A percentile compares a stretch with the other conserved stretches of the same genome.
phyloP scores from a whole-genome alignment of 768 basidiomycete species.

The Hysterangium stoloniferum region DNA sequence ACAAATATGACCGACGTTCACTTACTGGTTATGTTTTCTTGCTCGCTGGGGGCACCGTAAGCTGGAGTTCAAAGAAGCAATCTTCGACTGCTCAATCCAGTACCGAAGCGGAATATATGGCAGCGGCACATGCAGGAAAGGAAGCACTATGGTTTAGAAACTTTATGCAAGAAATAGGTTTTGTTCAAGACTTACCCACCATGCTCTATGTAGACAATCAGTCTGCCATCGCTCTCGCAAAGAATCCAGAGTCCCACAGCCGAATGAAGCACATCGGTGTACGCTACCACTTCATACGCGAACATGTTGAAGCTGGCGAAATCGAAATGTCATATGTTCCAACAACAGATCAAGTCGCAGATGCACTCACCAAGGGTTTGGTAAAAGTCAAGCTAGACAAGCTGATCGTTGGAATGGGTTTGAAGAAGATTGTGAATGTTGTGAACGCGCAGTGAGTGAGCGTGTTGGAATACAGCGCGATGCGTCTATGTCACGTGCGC shows the following conservation, averaged over 20 bases:
- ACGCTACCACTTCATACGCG: constrained; percentile 30
- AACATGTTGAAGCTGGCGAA: constrained; percentile 22
- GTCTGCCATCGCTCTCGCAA: constrained; percentile 26
- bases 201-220: constrained; percentile 29
- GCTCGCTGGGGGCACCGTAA: constrained; percentile 22
- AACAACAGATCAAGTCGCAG: constrained; percentile 29
- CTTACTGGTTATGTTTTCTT: constrained; percentile 25
- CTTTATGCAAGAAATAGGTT: constrained; percentile 17
- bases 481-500: too few species aligned
- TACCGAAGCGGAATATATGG: constrained; percentile 18
- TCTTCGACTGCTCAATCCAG: constrained; percentile 10
- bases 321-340: constrained; percentile 25
- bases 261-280: constrained; percentile 38
- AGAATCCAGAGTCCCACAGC: constrained; percentile 29
- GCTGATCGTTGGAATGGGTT: too few species aligned
- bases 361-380: constrained; percentile 36
- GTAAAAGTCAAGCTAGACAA: neutral
- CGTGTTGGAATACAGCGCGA: too few species aligned
- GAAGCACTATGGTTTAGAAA: constrained; percentile 15
- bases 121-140: constrained; percentile 7
- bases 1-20: constrained; percentile 22
- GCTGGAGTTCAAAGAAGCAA: constrained; percentile 21
- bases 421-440: too few species aligned
- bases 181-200: constrained; percentile 12
- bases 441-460: too few species aligned